Conservation (phyloP, 176 grass and related monocot genomes). For the Elaeis guineensis region DNA sequence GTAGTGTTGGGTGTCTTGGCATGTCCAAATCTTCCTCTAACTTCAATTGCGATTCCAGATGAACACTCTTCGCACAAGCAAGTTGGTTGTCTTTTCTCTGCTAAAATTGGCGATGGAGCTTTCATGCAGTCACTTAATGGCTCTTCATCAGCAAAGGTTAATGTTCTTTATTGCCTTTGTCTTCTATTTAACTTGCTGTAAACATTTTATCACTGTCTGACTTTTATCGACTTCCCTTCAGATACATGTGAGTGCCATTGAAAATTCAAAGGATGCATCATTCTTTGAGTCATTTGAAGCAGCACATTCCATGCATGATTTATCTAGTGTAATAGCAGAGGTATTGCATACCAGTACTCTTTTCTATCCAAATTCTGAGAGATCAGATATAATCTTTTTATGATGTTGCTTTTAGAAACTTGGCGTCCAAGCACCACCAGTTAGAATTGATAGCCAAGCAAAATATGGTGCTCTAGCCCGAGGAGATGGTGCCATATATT, state of each 20-base stretch:
- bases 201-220: neutral
- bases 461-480: slow-evolving; percentile 94
- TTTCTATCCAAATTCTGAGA: too few relatives aligned
- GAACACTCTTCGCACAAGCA: slow-evolving; percentile 28
- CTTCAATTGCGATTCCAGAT: slow-evolving; percentile 44
- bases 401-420: slow-evolving; percentile 62
- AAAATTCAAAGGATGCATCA: slow-evolving; percentile 59
- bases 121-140: slow-evolving; percentile 53
- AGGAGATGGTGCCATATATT: slow-evolving; percentile 88
- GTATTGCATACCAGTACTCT: slow-evolving; percentile 13
- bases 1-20: slow-evolving; percentile 87
- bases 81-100: slow-evolving; percentile 80
- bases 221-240: slow-evolving; percentile 25
- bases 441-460: slow-evolving; percentile 97
- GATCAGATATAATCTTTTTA: too few relatives aligned
- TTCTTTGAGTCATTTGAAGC: slow-evolving; percentile 98
- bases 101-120: slow-evolving; percentile 64
- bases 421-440: slow-evolving; percentile 79
- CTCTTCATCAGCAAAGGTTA: slow-evolving; percentile 66
- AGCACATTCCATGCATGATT: slow-evolving; percentile 79
- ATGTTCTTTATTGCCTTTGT: neutral
- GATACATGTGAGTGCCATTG: slow-evolving; percentile 55
- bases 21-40: slow-evolving; percentile 91
- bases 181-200: slow-evolving; percentile 4
- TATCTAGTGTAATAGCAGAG: slow-evolving; percentile 72